Evolutionary conservation across 2,329 filamentous ascomycete genomes (phyloP).

Genomic region (Cordyceps militaris): DNA sequence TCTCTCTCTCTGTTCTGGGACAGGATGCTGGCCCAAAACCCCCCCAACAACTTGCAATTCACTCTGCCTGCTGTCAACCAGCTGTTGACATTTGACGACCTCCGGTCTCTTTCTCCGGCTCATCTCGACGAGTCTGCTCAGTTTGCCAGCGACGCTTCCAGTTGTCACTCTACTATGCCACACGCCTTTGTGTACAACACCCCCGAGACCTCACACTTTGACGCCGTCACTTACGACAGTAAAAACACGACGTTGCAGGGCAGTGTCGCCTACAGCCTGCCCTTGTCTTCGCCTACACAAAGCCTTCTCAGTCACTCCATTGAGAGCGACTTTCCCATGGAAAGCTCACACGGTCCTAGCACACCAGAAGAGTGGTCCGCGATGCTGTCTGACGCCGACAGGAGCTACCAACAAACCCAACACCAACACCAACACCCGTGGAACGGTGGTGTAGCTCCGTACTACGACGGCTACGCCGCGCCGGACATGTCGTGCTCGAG

Average conservation of each 20-base stretch:
- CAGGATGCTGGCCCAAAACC: constrained; percentile 2
- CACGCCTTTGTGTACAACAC: constrained; percentile 15
- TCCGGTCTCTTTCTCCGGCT: not conserved
- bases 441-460: constrained; percentile 9
- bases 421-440: constrained; percentile 8
- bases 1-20: not conserved
- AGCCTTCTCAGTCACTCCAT: constrained; percentile 31
- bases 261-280: constrained; percentile 32
- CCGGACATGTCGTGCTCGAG: constrained; percentile 9
- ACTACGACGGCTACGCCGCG: constrained; percentile 10
- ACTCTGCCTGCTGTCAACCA: constrained; percentile 10
- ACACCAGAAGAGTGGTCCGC: constrained; percentile 31
- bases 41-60: constrained; percentile 8
- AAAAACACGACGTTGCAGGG: constrained; percentile 20
- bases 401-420: constrained; percentile 5
- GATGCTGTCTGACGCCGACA: constrained; percentile 23
- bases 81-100: constrained; percentile 12
- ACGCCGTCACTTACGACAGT: constrained; percentile 5
- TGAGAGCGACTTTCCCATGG: constrained; percentile 32
- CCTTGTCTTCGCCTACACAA: constrained; percentile 30
- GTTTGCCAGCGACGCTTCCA: constrained; percentile 39
- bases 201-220: constrained; percentile 11
- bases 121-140: constrained; percentile 25
- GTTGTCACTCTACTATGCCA: constrained; percentile 29
- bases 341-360: constrained; percentile 24